Conservation (phyloP, 148 eudicot genomes). For the Rhododendron mucronatum region DNA sequence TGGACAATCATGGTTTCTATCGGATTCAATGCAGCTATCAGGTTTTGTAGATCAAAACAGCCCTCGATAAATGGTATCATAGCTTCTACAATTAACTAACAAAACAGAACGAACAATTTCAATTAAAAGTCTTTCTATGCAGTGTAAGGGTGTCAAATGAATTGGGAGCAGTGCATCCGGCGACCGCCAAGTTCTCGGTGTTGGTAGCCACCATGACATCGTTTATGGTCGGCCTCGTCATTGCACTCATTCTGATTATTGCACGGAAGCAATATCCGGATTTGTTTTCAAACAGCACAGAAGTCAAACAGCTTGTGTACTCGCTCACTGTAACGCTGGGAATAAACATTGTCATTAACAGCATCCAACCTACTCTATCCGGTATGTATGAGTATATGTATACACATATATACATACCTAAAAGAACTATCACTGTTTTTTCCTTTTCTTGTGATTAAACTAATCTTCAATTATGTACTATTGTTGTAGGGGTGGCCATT, state of each 20-base stretch:
- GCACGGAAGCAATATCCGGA: constrained; percentile 32
- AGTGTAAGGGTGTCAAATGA: constrained; percentile 69
- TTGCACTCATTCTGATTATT: constrained; percentile 23
- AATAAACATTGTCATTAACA: constrained; percentile 28
- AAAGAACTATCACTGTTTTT: neutral
- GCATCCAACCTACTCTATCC: constrained; percentile 45
- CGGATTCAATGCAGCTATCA: constrained; percentile 52
- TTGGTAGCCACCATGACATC: constrained; percentile 28
- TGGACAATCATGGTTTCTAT: constrained; percentile 43
- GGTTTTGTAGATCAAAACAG: constrained; percentile 21
- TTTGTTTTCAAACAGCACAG: constrained; percentile 25
- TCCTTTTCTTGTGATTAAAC: neutral
- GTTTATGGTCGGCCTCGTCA: constrained; percentile 21
- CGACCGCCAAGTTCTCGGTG: constrained; percentile 42
- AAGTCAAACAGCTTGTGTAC: constrained; percentile 32
- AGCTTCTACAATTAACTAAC: too few relatives aligned
- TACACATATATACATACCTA: too few relatives aligned
- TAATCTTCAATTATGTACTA: neutral
- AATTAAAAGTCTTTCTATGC: neutral
- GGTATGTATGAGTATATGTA: constrained; percentile 16
- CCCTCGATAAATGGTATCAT: too few relatives aligned
- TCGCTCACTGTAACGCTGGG: constrained; percentile 45
- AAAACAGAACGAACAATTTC: neutral
- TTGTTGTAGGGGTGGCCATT: constrained; percentile 34
- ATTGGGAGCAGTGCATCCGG: constrained; percentile 44